These are phyloP conservation scores for Candida labiduridarum DNA, from an alignment of 1,139 yeast genomes.

Conservation along the genomic window DNA sequence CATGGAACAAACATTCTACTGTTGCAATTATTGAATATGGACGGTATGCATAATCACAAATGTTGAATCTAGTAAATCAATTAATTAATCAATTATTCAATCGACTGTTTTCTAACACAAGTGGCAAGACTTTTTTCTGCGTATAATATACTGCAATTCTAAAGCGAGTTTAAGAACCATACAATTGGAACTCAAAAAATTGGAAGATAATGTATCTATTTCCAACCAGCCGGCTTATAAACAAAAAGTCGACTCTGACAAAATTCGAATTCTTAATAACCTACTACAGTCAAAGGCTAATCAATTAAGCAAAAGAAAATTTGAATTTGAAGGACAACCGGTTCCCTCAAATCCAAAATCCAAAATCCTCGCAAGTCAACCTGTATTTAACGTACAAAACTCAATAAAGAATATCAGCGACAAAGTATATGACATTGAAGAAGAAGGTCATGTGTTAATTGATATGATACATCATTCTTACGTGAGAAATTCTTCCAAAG, in stretches of 20 bases:
- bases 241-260: slow-evolving; percentile 1
- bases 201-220: neutral
- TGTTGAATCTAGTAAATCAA: neutral
- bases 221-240: neutral
- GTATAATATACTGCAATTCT: neutral
- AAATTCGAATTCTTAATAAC: neutral
- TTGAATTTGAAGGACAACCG: slow-evolving; percentile 4
- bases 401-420: neutral
- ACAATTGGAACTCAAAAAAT: neutral
- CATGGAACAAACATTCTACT: neutral
- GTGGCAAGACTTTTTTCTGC: neutral
- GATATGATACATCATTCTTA: neutral
- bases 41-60: neutral
- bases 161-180: neutral
- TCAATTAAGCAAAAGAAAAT: slow-evolving; percentile 4
- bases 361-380: neutral
- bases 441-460: neutral
- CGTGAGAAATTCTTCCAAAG: neutral
- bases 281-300: slow-evolving; percentile 5
- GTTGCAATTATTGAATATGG: neutral
- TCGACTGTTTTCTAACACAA: neutral
- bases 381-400: neutral
- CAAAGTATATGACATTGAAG: neutral
- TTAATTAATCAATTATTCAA: no score
- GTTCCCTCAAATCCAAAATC: neutral